phyloP scores from a whole-genome alignment of 164 flowering plant species.

The Vitis rotundifolia region DNA sequence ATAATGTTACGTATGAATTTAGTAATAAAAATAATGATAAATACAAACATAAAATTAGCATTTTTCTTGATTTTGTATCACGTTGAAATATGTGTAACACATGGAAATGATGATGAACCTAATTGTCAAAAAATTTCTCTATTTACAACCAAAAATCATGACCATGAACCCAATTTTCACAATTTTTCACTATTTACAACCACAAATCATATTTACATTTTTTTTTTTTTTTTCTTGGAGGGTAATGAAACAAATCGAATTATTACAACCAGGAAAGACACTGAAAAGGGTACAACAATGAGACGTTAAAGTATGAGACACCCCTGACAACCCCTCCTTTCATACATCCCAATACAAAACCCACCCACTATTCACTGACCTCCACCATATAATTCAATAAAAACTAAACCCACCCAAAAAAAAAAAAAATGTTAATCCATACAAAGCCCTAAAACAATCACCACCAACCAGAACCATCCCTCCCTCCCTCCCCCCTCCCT shows the following conservation, averaged over 20 bases:
- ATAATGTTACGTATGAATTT: no score
- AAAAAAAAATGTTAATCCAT: background rate
- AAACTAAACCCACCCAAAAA: background rate
- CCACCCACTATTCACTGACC: conserved; percentile 10
- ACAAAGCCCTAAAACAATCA: conserved; percentile 1
- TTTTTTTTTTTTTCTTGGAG: no score
- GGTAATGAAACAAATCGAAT: background rate
- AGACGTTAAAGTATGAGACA: background rate
- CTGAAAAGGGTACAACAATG: conserved; percentile 6
- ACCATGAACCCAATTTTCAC: no score
- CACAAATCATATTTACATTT: no score
- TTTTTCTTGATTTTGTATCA: no score
- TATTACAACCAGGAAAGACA: conserved; percentile 14
- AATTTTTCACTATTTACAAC: no score
- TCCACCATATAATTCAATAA: background rate
- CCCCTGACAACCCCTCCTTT: conserved; percentile 3
- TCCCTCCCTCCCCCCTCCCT: background rate
- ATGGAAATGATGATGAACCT: no score
- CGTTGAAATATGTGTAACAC: no score
- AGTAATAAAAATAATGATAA: no score
- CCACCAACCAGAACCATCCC: background rate
- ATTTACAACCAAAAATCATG: no score
- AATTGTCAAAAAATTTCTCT: no score
- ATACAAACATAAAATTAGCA: no score
- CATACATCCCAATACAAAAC: conserved; percentile 20